These are phyloP conservation scores for Colletotrichum neosansevieriae DNA, from an alignment of 2,329 filamentous ascomycete genomes.

Conservation along the genomic window DNA sequence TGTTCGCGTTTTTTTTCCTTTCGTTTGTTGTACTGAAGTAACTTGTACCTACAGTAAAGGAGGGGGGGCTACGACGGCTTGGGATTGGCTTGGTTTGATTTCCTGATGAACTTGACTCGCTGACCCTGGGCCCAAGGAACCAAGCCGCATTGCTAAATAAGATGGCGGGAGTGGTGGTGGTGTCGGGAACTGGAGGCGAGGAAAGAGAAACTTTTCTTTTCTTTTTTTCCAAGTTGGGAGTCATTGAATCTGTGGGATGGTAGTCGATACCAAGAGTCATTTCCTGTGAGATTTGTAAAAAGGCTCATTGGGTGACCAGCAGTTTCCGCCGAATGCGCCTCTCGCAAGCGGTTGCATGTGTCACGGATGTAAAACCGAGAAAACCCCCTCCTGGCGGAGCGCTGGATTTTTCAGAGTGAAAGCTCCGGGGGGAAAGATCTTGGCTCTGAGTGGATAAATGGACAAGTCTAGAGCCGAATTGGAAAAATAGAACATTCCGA, in stretches of 20 bases:
- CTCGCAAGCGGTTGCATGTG: conserved; percentile 16
- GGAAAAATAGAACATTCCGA: conserved; percentile 38
- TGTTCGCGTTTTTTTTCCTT: neutral
- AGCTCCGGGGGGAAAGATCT: neutral
- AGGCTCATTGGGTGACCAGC: conserved; percentile 2
- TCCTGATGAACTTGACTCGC: conserved; percentile 31
- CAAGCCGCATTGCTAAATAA: conserved; percentile 25
- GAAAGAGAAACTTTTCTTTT: conserved; percentile 20
- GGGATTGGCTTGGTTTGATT: conserved; percentile 26
- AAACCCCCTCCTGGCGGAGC: too few relatives aligned
- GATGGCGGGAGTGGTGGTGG: neutral
- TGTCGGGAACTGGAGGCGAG: conserved; percentile 1
- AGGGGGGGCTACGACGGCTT: conserved; percentile 21
- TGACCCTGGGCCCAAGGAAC: conserved; percentile 11
- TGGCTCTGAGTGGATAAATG: neutral
- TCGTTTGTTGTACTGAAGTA: conserved; percentile 22
- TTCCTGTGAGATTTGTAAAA: conserved; percentile 24
- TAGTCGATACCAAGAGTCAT: neutral
- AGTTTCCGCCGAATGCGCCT: neutral
- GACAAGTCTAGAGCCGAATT: conserved; percentile 18
- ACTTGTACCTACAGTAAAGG: too few relatives aligned
- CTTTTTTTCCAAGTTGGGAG: neutral
- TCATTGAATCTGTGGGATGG: conserved; percentile 7
- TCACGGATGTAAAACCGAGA: conserved; percentile 34
- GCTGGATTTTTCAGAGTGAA: neutral